phyloP scores from a whole-genome alignment of 2,329 filamentous ascomycete species.

The Exophiala lecanii-corni region DNA sequence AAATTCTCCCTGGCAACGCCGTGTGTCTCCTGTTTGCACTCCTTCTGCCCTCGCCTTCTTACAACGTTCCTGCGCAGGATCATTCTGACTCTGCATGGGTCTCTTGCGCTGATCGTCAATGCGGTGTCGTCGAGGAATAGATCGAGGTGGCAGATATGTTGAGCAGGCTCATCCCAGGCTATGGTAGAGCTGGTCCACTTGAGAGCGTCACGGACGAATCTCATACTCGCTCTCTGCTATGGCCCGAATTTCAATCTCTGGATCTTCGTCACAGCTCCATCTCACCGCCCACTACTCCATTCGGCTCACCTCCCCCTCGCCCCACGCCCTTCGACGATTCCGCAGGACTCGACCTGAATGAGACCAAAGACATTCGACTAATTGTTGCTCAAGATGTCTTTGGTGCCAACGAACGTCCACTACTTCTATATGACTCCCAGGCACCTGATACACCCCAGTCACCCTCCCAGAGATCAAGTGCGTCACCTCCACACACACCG shows the following conservation, averaged over 20 bases:
- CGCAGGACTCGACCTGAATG: slow-evolving; percentile 43
- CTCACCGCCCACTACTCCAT: slow-evolving; percentile 34
- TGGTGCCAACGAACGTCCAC: slow-evolving; percentile 43
- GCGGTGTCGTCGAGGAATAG: too few species aligned
- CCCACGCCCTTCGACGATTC: slow-evolving; percentile 44
- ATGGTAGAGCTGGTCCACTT: slow-evolving; percentile 17
- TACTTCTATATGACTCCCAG: slow-evolving; percentile 43
- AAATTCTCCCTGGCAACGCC: background rate
- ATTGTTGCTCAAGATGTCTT: slow-evolving; percentile 46
- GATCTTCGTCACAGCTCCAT: slow-evolving; percentile 38
- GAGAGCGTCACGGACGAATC: slow-evolving; percentile 48
- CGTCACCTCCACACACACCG: slow-evolving; percentile 19
- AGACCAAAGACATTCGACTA: slow-evolving; percentile 42
- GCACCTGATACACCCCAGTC: slow-evolving; percentile 12
- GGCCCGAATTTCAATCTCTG: slow-evolving; percentile 41
- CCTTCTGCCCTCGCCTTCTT: background rate
- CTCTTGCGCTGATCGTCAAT: too few species aligned
- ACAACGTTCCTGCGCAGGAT: too few species aligned
- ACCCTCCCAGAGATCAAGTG: slow-evolving; percentile 1
- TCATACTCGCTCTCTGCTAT: slow-evolving; percentile 45
- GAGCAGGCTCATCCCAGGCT: slow-evolving; percentile 23
- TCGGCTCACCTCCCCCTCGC: slow-evolving; percentile 37
- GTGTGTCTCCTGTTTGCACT: too few species aligned
- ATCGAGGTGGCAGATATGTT: too few species aligned
- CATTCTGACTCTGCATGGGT: too few species aligned